Evolutionary conservation across 2,329 filamentous ascomycete genomes (phyloP), one percentile per base, ranked within the genome.

Genomic region (Didymosphaeria variabile): DNA sequence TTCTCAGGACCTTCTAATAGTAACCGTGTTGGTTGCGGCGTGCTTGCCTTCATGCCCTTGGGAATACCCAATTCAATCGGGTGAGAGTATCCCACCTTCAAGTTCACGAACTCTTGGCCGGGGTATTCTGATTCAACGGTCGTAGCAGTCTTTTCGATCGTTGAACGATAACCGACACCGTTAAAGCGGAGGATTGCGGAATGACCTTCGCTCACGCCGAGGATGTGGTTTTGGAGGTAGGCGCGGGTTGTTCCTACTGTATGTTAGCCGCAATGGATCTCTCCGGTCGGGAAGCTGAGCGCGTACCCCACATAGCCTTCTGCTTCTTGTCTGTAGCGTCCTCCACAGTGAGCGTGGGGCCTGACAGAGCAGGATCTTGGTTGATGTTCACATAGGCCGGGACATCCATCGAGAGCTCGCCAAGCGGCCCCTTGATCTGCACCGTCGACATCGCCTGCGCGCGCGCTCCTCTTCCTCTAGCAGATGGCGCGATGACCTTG

Each of bases 41-140:
- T 91, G 79, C 90, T 94, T 19, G 94, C 95, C 75, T 87, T 93
- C 47, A 99, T 89, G 29, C 94, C 93, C 68, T 84, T 73, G 0
- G 95, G 95, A 51, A 98, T 88, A 3, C 88, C 89, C 75, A 97
- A 84, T 80, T 99, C 94, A 67, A 99, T 92, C 0, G 94, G 91
- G 84, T 99, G 95, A 64, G 94, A 97, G 81, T 93, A 99, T 60
- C 95, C 95, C 58, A 99, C 91, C 85, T 98, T 98, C 67, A 99
- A 83, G 65, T 91, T 93, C 45, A 99, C 90, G 72, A 97, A 97
- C 76, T 93, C 87, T 80, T 97, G 94, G 45, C 91, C 93, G 0
- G 88, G 88, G 75, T 90, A 97, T 74, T 89, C 84, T 61, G 91
- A 79, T 51, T 79, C 64, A 49, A 85, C 88, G 61, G 90, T 92